Conservation (phyloP, 1,139 yeast species). For the Saccharomyces hybrid region DNA sequence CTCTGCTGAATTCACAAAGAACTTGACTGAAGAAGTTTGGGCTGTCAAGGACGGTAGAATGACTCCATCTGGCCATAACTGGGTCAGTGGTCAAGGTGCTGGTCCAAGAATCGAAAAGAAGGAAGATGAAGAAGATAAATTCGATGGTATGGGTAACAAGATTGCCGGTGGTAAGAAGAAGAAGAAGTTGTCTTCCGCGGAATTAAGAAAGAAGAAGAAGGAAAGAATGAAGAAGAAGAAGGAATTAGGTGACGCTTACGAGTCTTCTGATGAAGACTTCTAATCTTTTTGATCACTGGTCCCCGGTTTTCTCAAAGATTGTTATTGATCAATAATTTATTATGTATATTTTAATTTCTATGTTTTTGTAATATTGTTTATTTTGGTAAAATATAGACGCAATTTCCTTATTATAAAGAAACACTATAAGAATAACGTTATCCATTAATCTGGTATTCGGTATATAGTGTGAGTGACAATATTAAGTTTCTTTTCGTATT, state of each 20-base stretch:
- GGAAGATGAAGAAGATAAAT: slow-evolving; percentile 93
- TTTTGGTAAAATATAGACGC: slow-evolving; percentile 1
- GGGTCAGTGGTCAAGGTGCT: slow-evolving; percentile 99
- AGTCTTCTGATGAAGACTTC: slow-evolving; percentile 74
- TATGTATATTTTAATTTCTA: slow-evolving; percentile 10
- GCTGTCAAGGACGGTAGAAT: slow-evolving; percentile 94
- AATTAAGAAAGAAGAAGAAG: slow-evolving; percentile 99
- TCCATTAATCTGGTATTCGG: neutral
- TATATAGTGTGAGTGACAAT: neutral
- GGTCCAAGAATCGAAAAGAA: slow-evolving; percentile 99
- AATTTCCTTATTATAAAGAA: neutral
- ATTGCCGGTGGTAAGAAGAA: slow-evolving; percentile 92
- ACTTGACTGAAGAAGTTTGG: slow-evolving; percentile 99
- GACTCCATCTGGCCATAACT: slow-evolving; percentile 99
- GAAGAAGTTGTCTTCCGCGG: slow-evolving; percentile 96
- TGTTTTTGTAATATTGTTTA: slow-evolving; percentile 8
- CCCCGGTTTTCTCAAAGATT: slow-evolving; percentile 3
- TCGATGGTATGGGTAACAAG: slow-evolving; percentile 99
- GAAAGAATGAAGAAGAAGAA: slow-evolving; percentile 99
- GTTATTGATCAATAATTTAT: slow-evolving; percentile 2
- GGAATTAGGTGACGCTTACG: slow-evolving; percentile 98
- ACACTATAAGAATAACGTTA: neutral
- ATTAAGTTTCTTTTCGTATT: neutral
- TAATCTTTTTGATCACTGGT: slow-evolving; percentile 10
- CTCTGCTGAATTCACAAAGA: slow-evolving; percentile 99